Base-by-base conservation (phyloP, 495 filamentous ascomycete genomes). In the Apiosordaria backusii region DNA sequence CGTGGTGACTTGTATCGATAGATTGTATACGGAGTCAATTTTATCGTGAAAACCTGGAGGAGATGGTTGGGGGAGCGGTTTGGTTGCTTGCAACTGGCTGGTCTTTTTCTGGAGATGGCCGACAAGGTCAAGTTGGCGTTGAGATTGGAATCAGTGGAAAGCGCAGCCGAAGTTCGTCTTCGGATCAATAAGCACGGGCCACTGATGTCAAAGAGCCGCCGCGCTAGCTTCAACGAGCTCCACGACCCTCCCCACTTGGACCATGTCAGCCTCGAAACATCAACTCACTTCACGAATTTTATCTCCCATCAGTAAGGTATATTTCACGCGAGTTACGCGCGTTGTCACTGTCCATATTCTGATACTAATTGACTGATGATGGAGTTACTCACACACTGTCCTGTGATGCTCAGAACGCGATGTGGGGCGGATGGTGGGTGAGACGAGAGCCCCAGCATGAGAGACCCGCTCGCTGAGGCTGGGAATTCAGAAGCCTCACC, bases 401-500 rank as follows among this genome's bases (percentile, higher is more conserved):
- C 10, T 45, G 35, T 45, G 35, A 45, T 45, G 35, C 35, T 13
- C 35, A 45, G 35, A 3, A 45, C 16, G 35, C 35, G 9, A 7
- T 45, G 35, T 45, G 35, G 35, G 9, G 35, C 35, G 16, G 35
- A 45, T n/a, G 35, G 35, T 13, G 35, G 35, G 35, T 45, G 35
- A 45, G 35, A 35, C 29, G 29, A 35, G 29, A 35, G 10, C 6
- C 29, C 29, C 29, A 35, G 29, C 29, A 21, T 15, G 24, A 15
- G n/a, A 55, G 55, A 59, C 57, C 57, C 57, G 57, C 57, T 59
- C 5, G 16, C 57, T 59, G 57, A 10, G 57, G 22, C 57, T 59
- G 57, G 23, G 21, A 59, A 27, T 15, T 45, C 35, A 15, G 35
- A 45, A 45, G 35, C 35, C 35, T 45, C 35, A 45, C 35, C 35